Base-by-base conservation (phyloP, 2,329 filamentous ascomycete genomes). In the Colletotrichum australisinense region DNA sequence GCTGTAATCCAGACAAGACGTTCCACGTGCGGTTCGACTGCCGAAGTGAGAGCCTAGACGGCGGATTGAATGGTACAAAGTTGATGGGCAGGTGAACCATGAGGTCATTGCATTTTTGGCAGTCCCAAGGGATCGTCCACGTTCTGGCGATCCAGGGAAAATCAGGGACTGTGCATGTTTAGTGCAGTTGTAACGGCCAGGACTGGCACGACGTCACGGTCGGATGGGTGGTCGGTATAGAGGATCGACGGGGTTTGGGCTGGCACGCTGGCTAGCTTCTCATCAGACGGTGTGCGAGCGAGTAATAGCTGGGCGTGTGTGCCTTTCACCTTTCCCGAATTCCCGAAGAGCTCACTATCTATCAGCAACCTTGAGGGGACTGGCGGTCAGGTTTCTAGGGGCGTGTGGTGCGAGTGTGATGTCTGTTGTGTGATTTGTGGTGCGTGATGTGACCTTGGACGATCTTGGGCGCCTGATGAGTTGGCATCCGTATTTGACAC, bases 21-120 rank as follows among this genome's bases (percentile, higher is more conserved):
- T 49, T 22, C 19, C 42, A 49, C 42, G 19, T 49, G 42, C 32
- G 22, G 6, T 6, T 35, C 42, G 22, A n/a, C 52, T 35, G 16
- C 26, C 26, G 26, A 28, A 22, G 42, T 49, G 42, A n/a, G 42
- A 49, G 46, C 11, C 16, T 64, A 8, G 60, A 28, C 26, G 26
- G 26, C 26, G 26, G 26, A 28, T 28, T 28, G 26, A 28, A 28
- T 28, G 26, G 26, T 28, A 42, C 38, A 42, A 64, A 32, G 12
- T 19, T 12, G 62, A 14, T 32, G 55, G 26, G 55, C 16, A n/a
- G 16, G 55, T n/a, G 28, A 32, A 14, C 38, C 24, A 59, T 72
- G 69, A 73, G 59, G 59, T 70, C 70, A 65, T 73, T 64, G 53
- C 28, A 63, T 53, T 38, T 49, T 52, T 63, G 24, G 28, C 9